Base-by-base conservation (phyloP, 2,329 filamentous ascomycete genomes). In the Myriangium duriaei region DNA sequence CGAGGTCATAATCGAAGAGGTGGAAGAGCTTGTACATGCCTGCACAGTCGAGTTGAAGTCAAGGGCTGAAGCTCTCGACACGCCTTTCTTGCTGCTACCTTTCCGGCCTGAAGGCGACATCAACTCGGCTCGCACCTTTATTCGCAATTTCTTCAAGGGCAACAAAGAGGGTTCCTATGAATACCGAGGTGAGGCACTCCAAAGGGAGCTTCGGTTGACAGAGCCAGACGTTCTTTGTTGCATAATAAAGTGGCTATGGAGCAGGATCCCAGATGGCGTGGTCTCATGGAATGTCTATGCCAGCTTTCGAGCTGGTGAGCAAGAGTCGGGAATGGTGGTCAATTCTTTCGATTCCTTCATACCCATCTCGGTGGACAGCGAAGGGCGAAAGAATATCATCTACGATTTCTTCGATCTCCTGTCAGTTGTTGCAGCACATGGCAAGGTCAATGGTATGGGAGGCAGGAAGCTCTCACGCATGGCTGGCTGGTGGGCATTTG, bases 401-500 rank as follows among this genome's bases (percentile, higher is more conserved):
- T 87, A 92, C 53, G 83, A 93, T 61, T 96, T 94, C 61, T 98
- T 96, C 61, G 88, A 96, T 51, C 74, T 98, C 1, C 64, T 98
- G 31, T 78, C 88, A 3, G 85, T 88, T 5, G 76, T 95, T 49
- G 87, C 91, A 21, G 91, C 91, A 11, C 84, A 95, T 52, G 84
- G 84, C 48, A 96, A 96, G 64, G 76, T 69, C 39, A 98, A 98
- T 57, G 91, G 91, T 30, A 74, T 98, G 45, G 84, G 86, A 43
- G 91, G 91, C 16, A 77, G 87, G 46, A 96, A 96, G 59, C 71
- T 98, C 39, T 96, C 91, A 7, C 76, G 91, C 48, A 84, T 93
- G 71, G 91, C 88, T 29, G 86, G 87, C 32, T 98, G 91, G 91
- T 98, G 91, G 91, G 86, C 88, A 1, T 98, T 98, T 56, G 88